Conservation (phyloP, 1,139 yeast genomes). For the Geotrichum citri-aurantii region DNA sequence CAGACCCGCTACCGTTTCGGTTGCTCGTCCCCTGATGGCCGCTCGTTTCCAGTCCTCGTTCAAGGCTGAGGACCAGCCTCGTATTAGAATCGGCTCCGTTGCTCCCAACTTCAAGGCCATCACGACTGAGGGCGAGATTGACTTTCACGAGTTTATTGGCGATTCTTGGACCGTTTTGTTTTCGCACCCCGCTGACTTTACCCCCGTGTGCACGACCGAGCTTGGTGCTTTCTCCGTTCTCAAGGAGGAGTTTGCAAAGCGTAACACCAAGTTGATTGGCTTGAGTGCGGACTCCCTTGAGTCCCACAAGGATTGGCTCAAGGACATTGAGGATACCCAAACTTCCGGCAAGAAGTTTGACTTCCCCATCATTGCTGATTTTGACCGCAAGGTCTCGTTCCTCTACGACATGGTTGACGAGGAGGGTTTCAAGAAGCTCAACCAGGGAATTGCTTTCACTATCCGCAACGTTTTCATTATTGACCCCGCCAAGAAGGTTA, state of each 20-base stretch:
- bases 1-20: slow-evolving; percentile 6
- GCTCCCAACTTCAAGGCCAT: slow-evolving; percentile 84
- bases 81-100: slow-evolving; percentile 56
- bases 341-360: slow-evolving; percentile 59
- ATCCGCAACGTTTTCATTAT: slow-evolving; percentile 84
- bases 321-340: slow-evolving; percentile 76
- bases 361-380: slow-evolving; percentile 86
- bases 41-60: slow-evolving; percentile 21
- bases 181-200: slow-evolving; percentile 91
- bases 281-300: slow-evolving; percentile 75
- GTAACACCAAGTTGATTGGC: slow-evolving; percentile 80
- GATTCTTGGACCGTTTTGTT: slow-evolving; percentile 78
- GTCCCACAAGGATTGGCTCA: slow-evolving; percentile 74
- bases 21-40: slow-evolving; percentile 11
- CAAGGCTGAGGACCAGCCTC: slow-evolving; percentile 31
- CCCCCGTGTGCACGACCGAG: slow-evolving; percentile 94
- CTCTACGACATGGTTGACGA: slow-evolving; percentile 88
- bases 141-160: slow-evolving; percentile 78
- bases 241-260: slow-evolving; percentile 73
- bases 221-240: slow-evolving; percentile 84
- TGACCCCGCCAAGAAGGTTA: slow-evolving; percentile 80
- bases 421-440: slow-evolving; percentile 73
- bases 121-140: slow-evolving; percentile 69
- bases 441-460: slow-evolving; percentile 62
- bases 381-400: slow-evolving; percentile 71